Evolutionary conservation across 2,329 filamentous ascomycete genomes (phyloP), one percentile per base, ranked within the genome.

Genomic region (Neofusicoccum laricinum): DNA sequence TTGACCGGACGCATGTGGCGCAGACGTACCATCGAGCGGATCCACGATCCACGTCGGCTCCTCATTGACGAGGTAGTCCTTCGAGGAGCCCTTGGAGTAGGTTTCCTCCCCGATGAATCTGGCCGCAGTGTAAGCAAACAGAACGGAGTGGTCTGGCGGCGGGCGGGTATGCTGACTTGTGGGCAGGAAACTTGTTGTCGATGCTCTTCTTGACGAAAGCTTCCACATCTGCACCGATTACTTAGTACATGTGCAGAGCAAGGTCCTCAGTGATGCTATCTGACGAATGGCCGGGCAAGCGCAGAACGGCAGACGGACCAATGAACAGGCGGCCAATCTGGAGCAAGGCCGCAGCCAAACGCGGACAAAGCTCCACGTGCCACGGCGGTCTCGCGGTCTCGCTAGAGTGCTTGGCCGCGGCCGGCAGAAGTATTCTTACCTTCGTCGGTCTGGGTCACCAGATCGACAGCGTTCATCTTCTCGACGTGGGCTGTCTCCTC

Each of bases 71-170:
- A 92, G 83, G 71, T 92, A 93, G 50, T 87, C 81, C 70, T 88
- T 86, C 0, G 88, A 88, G 30, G 84, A 73, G 41, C 88, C 87
- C 70, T 88, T 86, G 48, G 88, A 89, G 74, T 93, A 93, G 0
- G 86, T 86, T 74, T 93, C 90, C 76, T 93, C 90, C 66, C 90
- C 90, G 41, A 93, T 82, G 74, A 93, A 93, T 53, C 88, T 90
- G 40, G 66, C 41, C 61, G 43, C 1, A 14, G 14, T 17, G 34
- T 66, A 14, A 66, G 34, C 17, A 17, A 11, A 43, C 30, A 17
- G 3, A 38, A 41, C 19, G 14, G 53, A 41, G 40, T 19, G 43
- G 17, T n/a, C n/a, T n/a, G n/a, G n/a, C n/a, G n/a, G n/a, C n/a
- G n/a, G n/a, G n/a, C n/a, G n/a, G n/a, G n/a, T n/a, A 41, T 32